Evolutionary conservation across 2,329 filamentous ascomycete genomes (phyloP).

Genomic region (Paecilomyces formosus): DNA sequence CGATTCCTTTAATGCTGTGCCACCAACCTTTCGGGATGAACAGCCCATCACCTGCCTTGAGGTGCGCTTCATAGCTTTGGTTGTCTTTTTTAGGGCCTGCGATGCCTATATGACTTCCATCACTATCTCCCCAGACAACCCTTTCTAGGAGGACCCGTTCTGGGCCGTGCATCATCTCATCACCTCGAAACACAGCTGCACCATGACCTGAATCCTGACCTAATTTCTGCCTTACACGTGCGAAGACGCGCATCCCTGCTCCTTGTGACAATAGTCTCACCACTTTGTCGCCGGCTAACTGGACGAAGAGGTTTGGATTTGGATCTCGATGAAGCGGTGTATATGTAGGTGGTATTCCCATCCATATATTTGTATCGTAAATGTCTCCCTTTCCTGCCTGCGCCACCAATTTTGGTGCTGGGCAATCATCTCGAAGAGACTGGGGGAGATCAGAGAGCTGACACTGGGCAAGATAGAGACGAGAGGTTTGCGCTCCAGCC

Average conservation of each 20-base stretch:
- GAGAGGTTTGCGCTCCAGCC: constrained; percentile 16
- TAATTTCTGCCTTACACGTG: constrained; percentile 34
- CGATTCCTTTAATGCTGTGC: constrained; percentile 69
- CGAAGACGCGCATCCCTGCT: constrained; percentile 59
- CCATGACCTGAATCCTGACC: constrained; percentile 24
- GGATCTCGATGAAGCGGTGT: constrained; percentile 89
- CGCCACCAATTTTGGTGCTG: constrained; percentile 57
- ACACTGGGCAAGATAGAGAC: constrained; percentile 83
- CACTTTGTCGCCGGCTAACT: constrained; percentile 65
- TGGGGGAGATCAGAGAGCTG: constrained; percentile 61
- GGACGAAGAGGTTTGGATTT: constrained; percentile 87
- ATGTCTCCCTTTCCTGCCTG: constrained; percentile 67
- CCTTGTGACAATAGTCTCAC: constrained; percentile 64
- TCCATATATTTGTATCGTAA: constrained; percentile 83
- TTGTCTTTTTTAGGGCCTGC: constrained; percentile 4
- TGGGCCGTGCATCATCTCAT: constrained; percentile 84
- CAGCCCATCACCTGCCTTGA: constrained; percentile 61
- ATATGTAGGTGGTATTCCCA: constrained; percentile 77
- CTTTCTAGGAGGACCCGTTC: constrained; percentile 61
- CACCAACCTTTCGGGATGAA: constrained; percentile 82
- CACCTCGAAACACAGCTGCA: constrained; percentile 55
- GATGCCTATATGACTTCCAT: constrained; percentile 12
- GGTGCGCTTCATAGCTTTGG: constrained; percentile 42
- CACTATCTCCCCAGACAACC: constrained; percentile 57
- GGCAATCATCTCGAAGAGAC: constrained; percentile 57